Evolutionary conservation across 345 rosid species (phyloP).

Genomic region (Tarenaya hassleriana): DNA sequence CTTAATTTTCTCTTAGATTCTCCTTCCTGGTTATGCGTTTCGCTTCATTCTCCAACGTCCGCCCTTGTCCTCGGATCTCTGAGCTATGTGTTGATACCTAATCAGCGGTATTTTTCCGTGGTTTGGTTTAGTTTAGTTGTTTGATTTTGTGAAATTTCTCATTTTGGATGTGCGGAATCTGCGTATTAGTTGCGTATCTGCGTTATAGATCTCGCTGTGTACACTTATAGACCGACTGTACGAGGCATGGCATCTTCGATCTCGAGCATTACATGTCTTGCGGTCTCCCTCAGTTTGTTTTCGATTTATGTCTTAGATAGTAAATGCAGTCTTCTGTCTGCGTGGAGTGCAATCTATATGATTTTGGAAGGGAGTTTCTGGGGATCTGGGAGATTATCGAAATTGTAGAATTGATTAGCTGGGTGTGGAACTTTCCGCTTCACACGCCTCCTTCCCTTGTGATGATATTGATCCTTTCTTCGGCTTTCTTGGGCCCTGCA

Average conservation of each 20-base stretch:
- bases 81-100: constrained; percentile 4
- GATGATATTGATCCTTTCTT: constrained; percentile 26
- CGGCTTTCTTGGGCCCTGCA: constrained; percentile 33
- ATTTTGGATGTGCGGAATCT: too few relatives aligned
- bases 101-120: constrained; percentile 1
- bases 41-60: too few relatives aligned
- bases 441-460: constrained; percentile 9
- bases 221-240: not conserved
- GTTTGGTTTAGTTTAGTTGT: too few relatives aligned
- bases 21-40: not conserved
- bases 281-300: not conserved
- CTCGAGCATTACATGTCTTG: not conserved
- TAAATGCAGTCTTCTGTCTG: constrained; percentile 4
- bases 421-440: constrained; percentile 11
- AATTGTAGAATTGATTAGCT: constrained; percentile 21
- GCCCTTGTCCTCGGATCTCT: constrained; percentile 18
- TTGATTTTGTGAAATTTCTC: not conserved
- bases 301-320: not conserved
- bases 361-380: constrained; percentile 4
- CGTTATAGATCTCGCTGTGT: not conserved
- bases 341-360: constrained; percentile 7
- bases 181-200: not conserved
- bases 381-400: constrained; percentile 6
- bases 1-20: not conserved
- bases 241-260: not conserved